Percentiles rank a stretch among this genome's conserved stretches.
phyloP scores from a whole-genome alignment of 2,329 filamentous ascomycete genomes.

The Knoxdaviesia proteae region DNA sequence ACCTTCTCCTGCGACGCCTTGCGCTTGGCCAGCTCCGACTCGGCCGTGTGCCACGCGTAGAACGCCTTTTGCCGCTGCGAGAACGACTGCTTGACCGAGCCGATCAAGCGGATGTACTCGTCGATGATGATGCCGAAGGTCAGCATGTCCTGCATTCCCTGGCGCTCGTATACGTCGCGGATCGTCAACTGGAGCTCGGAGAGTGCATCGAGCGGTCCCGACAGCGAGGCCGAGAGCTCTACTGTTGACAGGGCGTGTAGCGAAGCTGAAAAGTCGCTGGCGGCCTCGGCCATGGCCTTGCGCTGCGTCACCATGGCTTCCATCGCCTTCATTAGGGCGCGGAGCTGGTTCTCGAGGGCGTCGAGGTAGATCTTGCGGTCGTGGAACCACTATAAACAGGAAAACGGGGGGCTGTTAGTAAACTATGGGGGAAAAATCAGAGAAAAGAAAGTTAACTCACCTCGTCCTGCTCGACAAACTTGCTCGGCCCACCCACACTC shows the following conservation, averaged over 20 bases:
- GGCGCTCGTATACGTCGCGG: slow-evolving; percentile 82
- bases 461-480: slow-evolving; percentile 97
- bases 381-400: slow-evolving; percentile 62
- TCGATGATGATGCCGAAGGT: slow-evolving; percentile 96
- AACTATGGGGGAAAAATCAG: neutral
- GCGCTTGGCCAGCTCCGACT: slow-evolving; percentile 77
- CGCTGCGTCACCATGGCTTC: slow-evolving; percentile 82
- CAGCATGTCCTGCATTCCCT: slow-evolving; percentile 89
- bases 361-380: slow-evolving; percentile 90
- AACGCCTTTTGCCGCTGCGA: slow-evolving; percentile 85
- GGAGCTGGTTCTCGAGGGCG: slow-evolving; percentile 77
- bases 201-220: slow-evolving; percentile 71
- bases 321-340: slow-evolving; percentile 77
- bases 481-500: slow-evolving; percentile 53
- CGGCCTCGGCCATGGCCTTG: slow-evolving; percentile 82
- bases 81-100: slow-evolving; percentile 86
- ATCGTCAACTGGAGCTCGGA: slow-evolving; percentile 90
- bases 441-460: slow-evolving; percentile 26
- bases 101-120: slow-evolving; percentile 91
- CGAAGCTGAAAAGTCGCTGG: slow-evolving; percentile 79
- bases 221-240: slow-evolving; percentile 74
- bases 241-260: slow-evolving; percentile 84
- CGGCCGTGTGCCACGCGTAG: slow-evolving; percentile 80
- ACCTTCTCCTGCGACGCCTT: slow-evolving; percentile 82
- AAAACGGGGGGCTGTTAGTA: slow-evolving; percentile 4